Conservation (phyloP, 2,329 filamentous ascomycete species). For the Thielaviopsis cerberus region DNA sequence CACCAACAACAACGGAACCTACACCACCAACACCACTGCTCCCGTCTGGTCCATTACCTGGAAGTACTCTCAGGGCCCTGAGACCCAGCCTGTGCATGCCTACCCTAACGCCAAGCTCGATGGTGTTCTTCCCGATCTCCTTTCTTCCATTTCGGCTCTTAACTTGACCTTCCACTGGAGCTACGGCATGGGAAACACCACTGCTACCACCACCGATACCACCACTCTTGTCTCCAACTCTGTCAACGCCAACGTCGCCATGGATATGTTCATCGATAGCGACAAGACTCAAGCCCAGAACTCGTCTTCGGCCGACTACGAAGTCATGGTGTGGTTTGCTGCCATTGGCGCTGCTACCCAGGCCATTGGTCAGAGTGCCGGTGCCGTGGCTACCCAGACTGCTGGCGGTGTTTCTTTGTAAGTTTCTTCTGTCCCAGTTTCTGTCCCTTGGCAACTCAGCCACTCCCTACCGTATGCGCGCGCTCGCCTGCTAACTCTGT, state of each 20-base stretch:
- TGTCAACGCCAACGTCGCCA: constrained; percentile 36
- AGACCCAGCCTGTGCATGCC: constrained; percentile 31
- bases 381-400: constrained; percentile 18
- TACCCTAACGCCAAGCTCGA: constrained; percentile 35
- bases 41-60: constrained; percentile 35
- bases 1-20: constrained; percentile 31
- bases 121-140: constrained; percentile 24
- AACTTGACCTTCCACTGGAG: constrained; percentile 30
- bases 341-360: constrained; percentile 27
- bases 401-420: constrained; percentile 27
- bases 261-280: constrained; percentile 39
- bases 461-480: not conserved
- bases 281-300: constrained; percentile 23
- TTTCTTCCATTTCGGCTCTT: constrained; percentile 23
- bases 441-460: not conserved
- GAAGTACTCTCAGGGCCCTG: constrained; percentile 27
- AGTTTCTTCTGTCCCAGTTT: constrained; percentile 13
- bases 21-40: constrained; percentile 26
- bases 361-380: constrained; percentile 25
- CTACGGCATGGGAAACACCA: constrained; percentile 27
- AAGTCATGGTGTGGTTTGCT: constrained; percentile 41
- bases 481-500: not conserved
- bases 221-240: constrained; percentile 18
- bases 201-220: constrained; percentile 20
- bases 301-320: constrained; percentile 26